These are phyloP conservation scores for Mesembryanthemum crystallinum DNA, from an alignment of 148 eudicot genomes.

Conservation along the genomic window DNA sequence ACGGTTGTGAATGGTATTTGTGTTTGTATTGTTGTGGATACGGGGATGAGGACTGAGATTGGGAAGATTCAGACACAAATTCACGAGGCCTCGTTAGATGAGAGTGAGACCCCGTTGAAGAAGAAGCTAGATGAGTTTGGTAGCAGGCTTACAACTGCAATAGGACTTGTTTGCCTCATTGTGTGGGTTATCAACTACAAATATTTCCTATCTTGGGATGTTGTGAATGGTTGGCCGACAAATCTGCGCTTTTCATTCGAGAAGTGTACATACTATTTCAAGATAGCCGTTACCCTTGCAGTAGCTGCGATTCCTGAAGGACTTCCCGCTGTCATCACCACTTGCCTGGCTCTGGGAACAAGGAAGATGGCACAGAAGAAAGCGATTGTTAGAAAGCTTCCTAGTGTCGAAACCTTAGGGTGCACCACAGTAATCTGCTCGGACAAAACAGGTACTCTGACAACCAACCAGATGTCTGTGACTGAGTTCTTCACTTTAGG, in stretches of 20 bases:
- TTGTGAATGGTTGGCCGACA: conserved; percentile 66
- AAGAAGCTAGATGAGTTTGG: conserved; percentile 85
- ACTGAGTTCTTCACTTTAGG: conserved; percentile 69
- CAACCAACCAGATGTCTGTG: conserved; percentile 92
- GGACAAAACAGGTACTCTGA: conserved; percentile 88
- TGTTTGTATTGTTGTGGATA: conserved; percentile 54
- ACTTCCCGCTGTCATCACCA: conserved; percentile 77
- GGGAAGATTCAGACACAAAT: conserved; percentile 75
- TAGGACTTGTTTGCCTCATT: conserved; percentile 59
- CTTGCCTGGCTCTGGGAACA: conserved; percentile 81
- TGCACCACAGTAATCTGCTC: conserved; percentile 92
- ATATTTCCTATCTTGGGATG: conserved; percentile 75
- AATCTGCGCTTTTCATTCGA: conserved; percentile 70
- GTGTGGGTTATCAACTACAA: conserved; percentile 77
- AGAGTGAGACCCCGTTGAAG: conserved; percentile 71
- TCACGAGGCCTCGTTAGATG: conserved; percentile 72
- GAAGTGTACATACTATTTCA: conserved; percentile 80
- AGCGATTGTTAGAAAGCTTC: conserved; percentile 74
- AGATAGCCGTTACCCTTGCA: conserved; percentile 78
- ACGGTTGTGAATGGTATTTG: conserved; percentile 76
- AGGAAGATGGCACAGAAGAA: conserved; percentile 88
- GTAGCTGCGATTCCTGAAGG: conserved; percentile 93
- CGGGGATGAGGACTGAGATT: conserved; percentile 69
- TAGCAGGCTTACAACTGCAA: conserved; percentile 55
- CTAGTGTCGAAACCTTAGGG: conserved; percentile 89